Base-by-base conservation (phyloP, 345 rosid species). In the Boechera stricta region DNA sequence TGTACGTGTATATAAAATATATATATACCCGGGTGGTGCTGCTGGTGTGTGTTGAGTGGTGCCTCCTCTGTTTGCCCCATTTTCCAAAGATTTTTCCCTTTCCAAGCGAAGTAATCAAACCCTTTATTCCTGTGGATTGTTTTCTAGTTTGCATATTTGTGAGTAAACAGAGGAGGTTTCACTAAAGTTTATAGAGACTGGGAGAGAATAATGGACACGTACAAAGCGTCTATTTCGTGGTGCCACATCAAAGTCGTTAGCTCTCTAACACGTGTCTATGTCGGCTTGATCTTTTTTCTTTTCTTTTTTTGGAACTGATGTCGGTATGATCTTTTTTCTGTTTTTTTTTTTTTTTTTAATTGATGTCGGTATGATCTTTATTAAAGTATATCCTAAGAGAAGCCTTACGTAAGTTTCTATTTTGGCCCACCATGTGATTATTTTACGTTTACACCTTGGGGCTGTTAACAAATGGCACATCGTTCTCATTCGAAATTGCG, bases 51-150 rank as follows among this genome's bases (percentile, higher is more conserved):
- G 9, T 49, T 42, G 31, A 9, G 57, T 53, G 83, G 71, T 12
- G 24, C 24, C 24, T 78, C 83, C 15, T 81, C 80, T n/a, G 75
- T 76, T 60, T 83, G 80, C 6, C 47, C 64, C 81, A 71, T 71
- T 28, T 57, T 57, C 53, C 66, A 18, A 71, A 70, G 53, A 44
- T 49, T 55, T 44, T 42, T 31, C n/a, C 51, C 28, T 68, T 29
- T 41, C 63, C 16, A 32, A 74, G 29, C 0, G 3, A 48, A 11
- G 15, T 5, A 31, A 67, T 6, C 4, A 45, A 16, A 57, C n/a
- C 12, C 11, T 74, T 13, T n/a, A 48, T 58, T 57, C 49, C 35
- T 48, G 33, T 7, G 5, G 35, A 35, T 35, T 64, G 45, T 71
- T 35, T 64, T 63, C 64, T 47, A 13, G 68, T 64, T 64, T 64